phyloP scores from a whole-genome alignment of 2,329 filamentous ascomycete species.

The Xylariales sp. region DNA sequence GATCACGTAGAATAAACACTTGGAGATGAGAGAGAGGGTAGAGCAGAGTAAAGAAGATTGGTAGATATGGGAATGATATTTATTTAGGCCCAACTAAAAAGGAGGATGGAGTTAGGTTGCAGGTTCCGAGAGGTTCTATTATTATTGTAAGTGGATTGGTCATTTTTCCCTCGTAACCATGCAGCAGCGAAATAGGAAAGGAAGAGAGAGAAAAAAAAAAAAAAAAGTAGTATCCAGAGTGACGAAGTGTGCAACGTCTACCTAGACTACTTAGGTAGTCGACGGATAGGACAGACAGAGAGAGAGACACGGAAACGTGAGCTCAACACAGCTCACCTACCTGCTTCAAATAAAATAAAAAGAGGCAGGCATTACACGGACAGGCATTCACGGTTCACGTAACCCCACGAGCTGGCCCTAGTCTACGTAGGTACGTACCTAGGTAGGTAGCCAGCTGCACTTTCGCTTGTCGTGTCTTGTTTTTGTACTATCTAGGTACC shows the following conservation, averaged over 20 bases:
- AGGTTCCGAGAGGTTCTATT: background rate
- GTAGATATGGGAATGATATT: background rate
- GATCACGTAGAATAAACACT: background rate
- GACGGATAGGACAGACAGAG: background rate
- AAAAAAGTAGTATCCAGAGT: background rate
- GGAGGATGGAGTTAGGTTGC: background rate
- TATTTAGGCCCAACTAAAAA: slow-evolving; percentile 19
- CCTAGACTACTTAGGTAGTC: no score
- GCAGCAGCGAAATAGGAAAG: slow-evolving; percentile 2
- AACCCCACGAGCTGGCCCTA: slow-evolving; percentile 9
- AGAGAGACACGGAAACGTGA: no score
- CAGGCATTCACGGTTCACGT: background rate
- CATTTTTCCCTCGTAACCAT: background rate
- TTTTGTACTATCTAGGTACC: background rate
- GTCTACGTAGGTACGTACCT: no score
- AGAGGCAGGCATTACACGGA: no score
- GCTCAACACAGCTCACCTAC: background rate
- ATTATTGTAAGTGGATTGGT: slow-evolving; percentile 2
- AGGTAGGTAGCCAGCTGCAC: background rate
- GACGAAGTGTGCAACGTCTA: background rate
- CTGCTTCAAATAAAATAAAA: background rate
- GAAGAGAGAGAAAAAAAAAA: background rate
- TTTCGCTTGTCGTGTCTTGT: background rate
- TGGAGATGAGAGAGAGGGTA: background rate
- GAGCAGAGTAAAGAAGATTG: background rate